These are phyloP conservation scores for Thalassiosira exigua DNA, from an alignment of 352 stramenopile species.

Conservation along the genomic window DNA sequence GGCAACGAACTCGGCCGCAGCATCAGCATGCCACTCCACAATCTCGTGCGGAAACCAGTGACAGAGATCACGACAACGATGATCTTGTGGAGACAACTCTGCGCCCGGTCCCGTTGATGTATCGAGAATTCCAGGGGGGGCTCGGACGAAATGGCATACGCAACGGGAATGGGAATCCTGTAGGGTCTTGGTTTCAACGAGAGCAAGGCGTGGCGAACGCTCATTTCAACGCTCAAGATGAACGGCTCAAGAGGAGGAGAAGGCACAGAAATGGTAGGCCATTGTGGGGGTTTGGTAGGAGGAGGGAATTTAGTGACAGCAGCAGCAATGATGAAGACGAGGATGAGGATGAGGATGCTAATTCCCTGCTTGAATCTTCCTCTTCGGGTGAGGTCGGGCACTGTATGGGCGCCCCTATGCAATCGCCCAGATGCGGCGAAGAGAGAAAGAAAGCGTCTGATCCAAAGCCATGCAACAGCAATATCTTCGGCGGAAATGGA, in stretches of 20 bases:
- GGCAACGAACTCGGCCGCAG: background rate
- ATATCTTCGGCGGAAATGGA: background rate
- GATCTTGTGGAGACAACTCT: slow-evolving; percentile 10
- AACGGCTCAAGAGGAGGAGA: background rate
- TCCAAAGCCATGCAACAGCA: background rate
- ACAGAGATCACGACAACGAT: background rate
- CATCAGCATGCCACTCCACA: too few relatives aligned
- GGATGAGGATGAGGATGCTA: background rate
- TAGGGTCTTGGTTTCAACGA: too few relatives aligned
- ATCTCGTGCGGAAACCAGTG: background rate
- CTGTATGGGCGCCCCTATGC: background rate
- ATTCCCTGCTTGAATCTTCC: background rate
- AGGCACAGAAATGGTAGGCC: background rate
- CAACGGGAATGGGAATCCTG: background rate
- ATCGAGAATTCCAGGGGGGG: too few relatives aligned
- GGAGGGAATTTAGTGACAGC: slow-evolving; percentile 1
- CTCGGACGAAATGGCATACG: background rate
- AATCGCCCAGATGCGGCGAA: background rate
- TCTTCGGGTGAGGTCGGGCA: slow-evolving; percentile 1
- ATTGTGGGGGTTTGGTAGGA: background rate
- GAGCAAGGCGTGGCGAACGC: background rate
- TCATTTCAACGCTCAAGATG: slow-evolving; percentile 2
- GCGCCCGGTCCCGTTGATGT: background rate
- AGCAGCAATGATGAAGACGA: background rate
- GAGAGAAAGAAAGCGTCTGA: background rate